Percentiles rank a stretch among this genome's conserved stretches.
phyloP scores from a whole-genome alignment of 495 filamentous ascomycete genomes.

The Xylaria scruposa region DNA sequence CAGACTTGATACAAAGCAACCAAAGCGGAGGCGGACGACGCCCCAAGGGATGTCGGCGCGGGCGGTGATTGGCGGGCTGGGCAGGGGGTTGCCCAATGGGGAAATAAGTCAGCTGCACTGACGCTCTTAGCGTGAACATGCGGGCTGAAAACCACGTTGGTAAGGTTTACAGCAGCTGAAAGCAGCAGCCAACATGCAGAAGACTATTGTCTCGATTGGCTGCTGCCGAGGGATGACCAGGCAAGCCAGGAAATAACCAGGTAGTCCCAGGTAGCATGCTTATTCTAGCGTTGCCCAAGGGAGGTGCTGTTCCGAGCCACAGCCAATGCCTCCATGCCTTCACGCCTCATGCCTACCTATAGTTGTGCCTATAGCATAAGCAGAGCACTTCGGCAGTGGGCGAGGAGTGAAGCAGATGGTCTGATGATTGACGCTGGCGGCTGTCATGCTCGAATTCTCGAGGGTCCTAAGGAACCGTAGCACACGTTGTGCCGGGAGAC shows the following conservation, averaged over 20 bases:
- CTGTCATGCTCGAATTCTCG: slow-evolving; percentile 18
- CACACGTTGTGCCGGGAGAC: not conserved
- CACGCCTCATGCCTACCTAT: no score
- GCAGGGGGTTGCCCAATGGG: slow-evolving; percentile 34
- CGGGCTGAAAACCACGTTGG: slow-evolving; percentile 38
- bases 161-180: slow-evolving; percentile 38
- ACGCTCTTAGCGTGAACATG: slow-evolving; percentile 30
- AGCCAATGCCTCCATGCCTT: not conserved
- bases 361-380: not conserved
- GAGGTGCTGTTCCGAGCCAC: not conserved
- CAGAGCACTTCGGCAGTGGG: not conserved
- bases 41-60: slow-evolving; percentile 6
- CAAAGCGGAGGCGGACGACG: slow-evolving; percentile 34
- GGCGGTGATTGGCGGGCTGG: slow-evolving; percentile 33
- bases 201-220: slow-evolving; percentile 37
- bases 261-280: slow-evolving; percentile 14
- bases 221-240: slow-evolving; percentile 22
- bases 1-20: slow-evolving; percentile 29
- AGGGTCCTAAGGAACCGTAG: not conserved
- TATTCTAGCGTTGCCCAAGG: slow-evolving; percentile 17
- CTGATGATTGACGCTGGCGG: slow-evolving; percentile 10
- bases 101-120: slow-evolving; percentile 40
- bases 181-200: slow-evolving; percentile 33
- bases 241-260: slow-evolving; percentile 20
- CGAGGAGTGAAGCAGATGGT: slow-evolving; percentile 2